Percentiles rank a stretch among this genome's conserved stretches.
Conservation (phyloP, 2,329 filamentous ascomycete genomes). For the Pseudonectria foliicola region DNA sequence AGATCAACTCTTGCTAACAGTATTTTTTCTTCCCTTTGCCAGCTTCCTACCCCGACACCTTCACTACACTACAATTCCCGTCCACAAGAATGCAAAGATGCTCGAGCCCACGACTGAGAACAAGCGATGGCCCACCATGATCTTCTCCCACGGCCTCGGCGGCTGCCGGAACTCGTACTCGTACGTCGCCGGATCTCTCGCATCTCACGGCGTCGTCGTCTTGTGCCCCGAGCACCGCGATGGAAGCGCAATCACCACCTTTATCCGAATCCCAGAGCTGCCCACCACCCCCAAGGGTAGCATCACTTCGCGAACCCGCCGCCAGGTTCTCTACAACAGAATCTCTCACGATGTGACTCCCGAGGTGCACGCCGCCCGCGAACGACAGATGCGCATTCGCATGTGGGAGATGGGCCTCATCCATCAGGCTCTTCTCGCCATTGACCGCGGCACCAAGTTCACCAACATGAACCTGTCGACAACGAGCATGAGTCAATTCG, state of each 20-base stretch:
- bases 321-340: slow-evolving; percentile 39
- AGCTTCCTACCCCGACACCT: slow-evolving; percentile 65
- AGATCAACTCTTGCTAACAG: slow-evolving; percentile 1
- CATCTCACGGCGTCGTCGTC: slow-evolving; percentile 74
- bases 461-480: slow-evolving; percentile 48
- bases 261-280: slow-evolving; percentile 53
- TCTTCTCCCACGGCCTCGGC: slow-evolving; percentile 82
- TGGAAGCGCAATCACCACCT: slow-evolving; percentile 68
- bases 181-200: slow-evolving; percentile 70
- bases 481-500: slow-evolving; percentile 50
- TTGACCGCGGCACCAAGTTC: slow-evolving; percentile 49
- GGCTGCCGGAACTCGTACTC: slow-evolving; percentile 80
- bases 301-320: slow-evolving; percentile 20
- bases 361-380: slow-evolving; percentile 59
- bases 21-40: not conserved
- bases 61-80: slow-evolving; percentile 67
- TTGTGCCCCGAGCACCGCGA: slow-evolving; percentile 79
- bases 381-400: slow-evolving; percentile 66
- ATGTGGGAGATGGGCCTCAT: slow-evolving; percentile 72
- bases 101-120: slow-evolving; percentile 40
- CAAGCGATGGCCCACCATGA: slow-evolving; percentile 67
- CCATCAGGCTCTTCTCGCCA: slow-evolving; percentile 58
- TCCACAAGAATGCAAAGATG: slow-evolving; percentile 62
- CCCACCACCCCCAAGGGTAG: slow-evolving; percentile 27
- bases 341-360: slow-evolving; percentile 57